Evolutionary conservation across 2,329 filamentous ascomycete genomes (phyloP), one percentile per base, ranked within the genome.

Genomic region (Fusarium coffeatum): DNA sequence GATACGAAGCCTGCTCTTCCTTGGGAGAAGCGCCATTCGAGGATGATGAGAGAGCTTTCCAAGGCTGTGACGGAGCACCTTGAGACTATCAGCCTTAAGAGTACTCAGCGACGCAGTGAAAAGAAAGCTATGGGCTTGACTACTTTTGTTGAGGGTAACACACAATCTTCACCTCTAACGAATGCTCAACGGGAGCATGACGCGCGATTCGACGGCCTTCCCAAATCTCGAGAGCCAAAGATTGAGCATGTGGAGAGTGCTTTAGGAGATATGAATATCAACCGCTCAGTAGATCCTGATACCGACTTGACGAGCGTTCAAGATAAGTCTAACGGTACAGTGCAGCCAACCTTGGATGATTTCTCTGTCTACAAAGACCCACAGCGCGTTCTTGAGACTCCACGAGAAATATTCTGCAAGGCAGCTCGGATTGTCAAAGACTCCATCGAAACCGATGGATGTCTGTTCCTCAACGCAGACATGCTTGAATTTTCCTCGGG

Each of bases 361-460:
- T 9, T 53, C 12, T 16, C 13, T 22, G 13, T 20, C 18, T 12
- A n/a, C n/a, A 40, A 46, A 8, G 53, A 64, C 2, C 12, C 18
- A 16, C 41, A 15, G 3, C 47, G 15, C 10, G n/a, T 16, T n/a
- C 23, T 27, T 12, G 51, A 58, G 53, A 60, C 54, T 1, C 42
- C 66, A 6, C 30, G 49, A 1, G 49, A 73, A 8, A 70, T 84
- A 4, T 83, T 84, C 49, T 79, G 80, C 0, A 82, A 81, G 23
- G 84, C 84, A 12, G 81, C 83, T 15, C 79, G 79, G 23, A 76
- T 85, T 3, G 76, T 86, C 10, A 72, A 80, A 2, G 76, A 83
- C 30, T 80, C 81, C 0, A 73, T 85, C 6, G 80, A 81, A 16
- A 76, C 80, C 0, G 80, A 82, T 18, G 82, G 82, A 1, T 76